Evolutionary conservation across 1,284 basidiomycete species (phyloP).

Genomic region (Tylopilus orsonianus): DNA sequence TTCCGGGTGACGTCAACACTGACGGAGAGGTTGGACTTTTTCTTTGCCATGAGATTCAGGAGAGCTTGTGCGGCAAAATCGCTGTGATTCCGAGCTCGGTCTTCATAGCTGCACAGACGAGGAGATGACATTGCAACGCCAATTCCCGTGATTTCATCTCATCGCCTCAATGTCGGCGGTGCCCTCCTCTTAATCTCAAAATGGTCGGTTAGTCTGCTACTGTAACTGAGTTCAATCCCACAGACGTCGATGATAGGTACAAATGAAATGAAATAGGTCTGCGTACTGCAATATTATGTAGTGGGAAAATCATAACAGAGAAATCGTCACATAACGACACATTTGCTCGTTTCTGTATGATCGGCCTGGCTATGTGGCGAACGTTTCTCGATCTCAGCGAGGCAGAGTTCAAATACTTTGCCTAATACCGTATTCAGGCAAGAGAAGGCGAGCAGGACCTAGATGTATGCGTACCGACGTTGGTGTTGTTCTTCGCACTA

Average conservation of each 20-base stretch:
- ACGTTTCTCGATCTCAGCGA: conserved; percentile 83
- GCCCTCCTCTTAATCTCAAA: conserved; percentile 70
- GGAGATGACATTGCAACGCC: conserved; percentile 41
- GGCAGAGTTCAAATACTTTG: conserved; percentile 86
- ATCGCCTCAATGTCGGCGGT: conserved; percentile 41
- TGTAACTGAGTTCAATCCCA: conserved; percentile 32
- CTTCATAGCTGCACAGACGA: conserved; percentile 57
- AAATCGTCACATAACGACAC: conserved; percentile 67
- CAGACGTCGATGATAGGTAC: conserved; percentile 43
- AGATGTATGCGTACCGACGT: conserved; percentile 69
- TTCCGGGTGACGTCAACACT: conserved; percentile 92
- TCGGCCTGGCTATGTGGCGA: conserved; percentile 59
- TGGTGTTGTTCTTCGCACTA: conserved; percentile 85
- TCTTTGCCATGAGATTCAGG: conserved; percentile 83
- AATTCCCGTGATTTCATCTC: not conserved
- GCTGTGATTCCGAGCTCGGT: conserved; percentile 58
- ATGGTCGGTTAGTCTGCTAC: conserved; percentile 59
- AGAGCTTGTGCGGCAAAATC: conserved; percentile 80
- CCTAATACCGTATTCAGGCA: conserved; percentile 42
- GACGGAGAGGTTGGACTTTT: conserved; percentile 91
- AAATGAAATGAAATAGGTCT: conserved; percentile 56
- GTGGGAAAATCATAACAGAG: conserved; percentile 45
- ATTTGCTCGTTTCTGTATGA: conserved; percentile 55
- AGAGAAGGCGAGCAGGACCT: not conserved
- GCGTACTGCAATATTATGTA: conserved; percentile 71